These are phyloP conservation scores for Panus rudis DNA, from an alignment of 768 basidiomycete genomes.

Conservation along the genomic window DNA sequence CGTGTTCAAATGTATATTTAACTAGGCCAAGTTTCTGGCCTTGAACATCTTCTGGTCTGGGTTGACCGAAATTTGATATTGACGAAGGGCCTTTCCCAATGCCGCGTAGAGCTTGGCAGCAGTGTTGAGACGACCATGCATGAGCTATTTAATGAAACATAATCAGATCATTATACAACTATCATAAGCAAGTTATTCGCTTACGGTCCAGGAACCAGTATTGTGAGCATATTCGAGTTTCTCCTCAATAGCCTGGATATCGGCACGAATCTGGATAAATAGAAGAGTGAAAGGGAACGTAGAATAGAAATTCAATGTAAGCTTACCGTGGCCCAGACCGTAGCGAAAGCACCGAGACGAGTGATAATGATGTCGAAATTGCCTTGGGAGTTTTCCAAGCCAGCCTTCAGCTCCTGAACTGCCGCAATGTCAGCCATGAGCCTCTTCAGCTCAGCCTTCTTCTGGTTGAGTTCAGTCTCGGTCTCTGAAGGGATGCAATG, in stretches of 20 bases:
- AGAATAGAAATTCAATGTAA: neutral
- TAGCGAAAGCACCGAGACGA: neutral
- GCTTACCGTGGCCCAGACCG: neutral
- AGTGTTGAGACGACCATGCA: neutral
- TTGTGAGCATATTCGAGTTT: neutral
- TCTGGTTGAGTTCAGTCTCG: no score
- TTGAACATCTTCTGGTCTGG: no score
- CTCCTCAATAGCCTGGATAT: neutral
- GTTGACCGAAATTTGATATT: neutral
- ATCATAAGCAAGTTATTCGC: neutral
- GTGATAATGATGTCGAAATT: neutral
- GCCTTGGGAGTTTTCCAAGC: neutral
- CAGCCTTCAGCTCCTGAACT: slow-evolving; percentile 1
- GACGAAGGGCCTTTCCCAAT: neutral
- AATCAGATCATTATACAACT: no score
- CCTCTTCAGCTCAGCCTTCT: neutral
- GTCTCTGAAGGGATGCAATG: no score
- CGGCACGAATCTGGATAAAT: neutral
- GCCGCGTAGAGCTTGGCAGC: neutral
- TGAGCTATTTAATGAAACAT: neutral
- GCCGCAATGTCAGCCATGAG: neutral
- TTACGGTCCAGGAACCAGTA: neutral
- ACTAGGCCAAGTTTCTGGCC: no score
- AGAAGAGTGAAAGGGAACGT: neutral
- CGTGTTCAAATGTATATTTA: no score